Evolutionary conservation across 1,139 yeast genomes (phyloP).

Genomic region (Yamadazyma taylorii): DNA sequence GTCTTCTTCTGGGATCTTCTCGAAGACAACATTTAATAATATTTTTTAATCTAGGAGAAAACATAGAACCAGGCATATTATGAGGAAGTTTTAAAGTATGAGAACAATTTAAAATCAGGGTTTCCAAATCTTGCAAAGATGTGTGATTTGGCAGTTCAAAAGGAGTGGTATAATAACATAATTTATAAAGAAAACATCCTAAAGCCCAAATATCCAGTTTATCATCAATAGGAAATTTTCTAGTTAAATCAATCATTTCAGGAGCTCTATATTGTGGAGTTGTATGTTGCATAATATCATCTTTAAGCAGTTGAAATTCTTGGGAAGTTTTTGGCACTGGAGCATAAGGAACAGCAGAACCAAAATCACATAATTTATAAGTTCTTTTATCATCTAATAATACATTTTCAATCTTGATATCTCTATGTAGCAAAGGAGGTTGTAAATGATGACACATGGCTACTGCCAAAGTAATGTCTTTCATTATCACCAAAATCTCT

Average conservation of each 20-base stretch:
- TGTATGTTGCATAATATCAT: conserved; percentile 71
- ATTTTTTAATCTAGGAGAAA: conserved; percentile 50
- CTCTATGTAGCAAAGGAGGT: conserved; percentile 86
- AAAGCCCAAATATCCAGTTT: conserved; percentile 84
- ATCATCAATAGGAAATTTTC: conserved; percentile 69
- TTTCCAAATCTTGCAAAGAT: conserved; percentile 40
- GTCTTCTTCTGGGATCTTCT: conserved; percentile 70
- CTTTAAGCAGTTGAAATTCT: conserved; percentile 58
- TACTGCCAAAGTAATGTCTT: conserved; percentile 78
- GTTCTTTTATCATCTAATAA: conserved; percentile 54
- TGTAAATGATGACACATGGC: conserved; percentile 83
- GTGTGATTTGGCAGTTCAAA: conserved; percentile 63
- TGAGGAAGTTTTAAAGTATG: conserved; percentile 35
- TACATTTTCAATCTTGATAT: conserved; percentile 78
- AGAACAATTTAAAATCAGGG: conserved; percentile 35
- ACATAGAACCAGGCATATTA: conserved; percentile 40
- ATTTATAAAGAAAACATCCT: conserved; percentile 73
- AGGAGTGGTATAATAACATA: conserved; percentile 80
- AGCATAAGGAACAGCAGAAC: conserved; percentile 65
- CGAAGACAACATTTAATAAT: conserved; percentile 62
- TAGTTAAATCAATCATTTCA: conserved; percentile 74
- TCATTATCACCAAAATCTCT: conserved; percentile 81
- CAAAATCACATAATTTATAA: conserved; percentile 76
- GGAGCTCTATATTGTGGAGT: conserved; percentile 85
- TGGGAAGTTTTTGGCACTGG: conserved; percentile 63